These are phyloP conservation scores for Colletotrichum cereale DNA, from an alignment of 2,329 filamentous ascomycete species.

Conservation along the genomic window DNA sequence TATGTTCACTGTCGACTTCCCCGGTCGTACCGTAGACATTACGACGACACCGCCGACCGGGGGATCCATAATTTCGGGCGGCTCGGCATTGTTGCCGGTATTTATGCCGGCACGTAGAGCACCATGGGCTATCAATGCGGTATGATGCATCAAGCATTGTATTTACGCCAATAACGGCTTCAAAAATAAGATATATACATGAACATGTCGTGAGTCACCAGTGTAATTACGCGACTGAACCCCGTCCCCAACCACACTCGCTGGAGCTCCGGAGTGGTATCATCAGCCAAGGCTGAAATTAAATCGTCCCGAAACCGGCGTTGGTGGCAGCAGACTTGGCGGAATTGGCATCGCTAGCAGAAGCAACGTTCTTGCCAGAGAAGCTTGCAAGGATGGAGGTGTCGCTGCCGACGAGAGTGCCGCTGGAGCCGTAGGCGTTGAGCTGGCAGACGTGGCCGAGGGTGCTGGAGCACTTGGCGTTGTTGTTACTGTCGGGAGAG, in stretches of 20 bases:
- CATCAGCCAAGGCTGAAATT: constrained; percentile 37
- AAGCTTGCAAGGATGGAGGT: constrained; percentile 61
- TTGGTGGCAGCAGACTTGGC: constrained; percentile 53
- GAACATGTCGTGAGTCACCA: constrained; percentile 22
- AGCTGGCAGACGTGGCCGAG: constrained; percentile 64
- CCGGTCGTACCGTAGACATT: no score
- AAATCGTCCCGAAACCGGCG: constrained; percentile 62
- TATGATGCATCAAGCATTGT: constrained; percentile 36
- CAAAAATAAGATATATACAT: constrained; percentile 31
- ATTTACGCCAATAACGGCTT: constrained; percentile 30
- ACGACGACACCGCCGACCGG: background rate
- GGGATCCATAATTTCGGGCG: background rate
- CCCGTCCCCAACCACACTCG: background rate
- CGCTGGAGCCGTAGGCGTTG: constrained; percentile 61
- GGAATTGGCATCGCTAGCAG: constrained; percentile 52
- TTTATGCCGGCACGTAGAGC: background rate
- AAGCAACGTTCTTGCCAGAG: constrained; percentile 53
- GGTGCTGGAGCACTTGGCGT: constrained; percentile 55
- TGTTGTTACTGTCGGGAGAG: constrained; percentile 49
- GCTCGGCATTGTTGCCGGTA: no score
- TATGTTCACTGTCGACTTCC: no score
- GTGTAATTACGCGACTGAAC: constrained; percentile 14
- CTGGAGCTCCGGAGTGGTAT: background rate
- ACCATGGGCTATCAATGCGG: no score
- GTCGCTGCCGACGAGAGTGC: constrained; percentile 55